phyloP scores from a whole-genome alignment of 2,329 filamentous ascomycete genomes.

The Claviceps lovelessii region DNA sequence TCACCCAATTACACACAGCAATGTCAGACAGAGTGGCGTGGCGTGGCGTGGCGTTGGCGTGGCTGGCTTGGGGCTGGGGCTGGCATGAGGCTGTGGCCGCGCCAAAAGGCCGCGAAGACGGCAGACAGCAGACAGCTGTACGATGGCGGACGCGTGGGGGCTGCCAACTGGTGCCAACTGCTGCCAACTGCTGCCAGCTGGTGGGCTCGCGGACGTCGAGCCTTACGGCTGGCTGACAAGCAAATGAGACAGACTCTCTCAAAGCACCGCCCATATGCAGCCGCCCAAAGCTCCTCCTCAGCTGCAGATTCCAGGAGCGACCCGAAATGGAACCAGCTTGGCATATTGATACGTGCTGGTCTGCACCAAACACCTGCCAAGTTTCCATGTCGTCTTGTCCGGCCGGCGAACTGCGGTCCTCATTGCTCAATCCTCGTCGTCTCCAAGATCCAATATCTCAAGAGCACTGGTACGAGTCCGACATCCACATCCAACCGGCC shows the following conservation, averaged over 20 bases:
- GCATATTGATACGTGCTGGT: not conserved
- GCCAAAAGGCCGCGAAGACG: constrained; percentile 2
- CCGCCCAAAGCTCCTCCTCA: not conserved
- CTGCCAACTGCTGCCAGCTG: not conserved
- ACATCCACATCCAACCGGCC: too few species aligned
- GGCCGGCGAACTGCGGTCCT: not conserved
- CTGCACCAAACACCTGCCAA: not conserved
- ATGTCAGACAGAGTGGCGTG: too few species aligned
- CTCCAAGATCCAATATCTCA: not conserved
- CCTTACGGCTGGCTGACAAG: not conserved
- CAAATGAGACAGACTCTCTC: not conserved
- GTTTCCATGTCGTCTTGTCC: not conserved
- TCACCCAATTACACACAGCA: not conserved
- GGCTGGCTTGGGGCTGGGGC: too few species aligned
- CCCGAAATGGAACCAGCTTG: not conserved
- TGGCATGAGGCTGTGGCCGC: constrained; percentile 1
- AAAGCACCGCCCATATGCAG: not conserved
- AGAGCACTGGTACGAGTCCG: not conserved
- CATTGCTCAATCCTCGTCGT: not conserved
- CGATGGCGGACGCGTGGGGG: too few species aligned
- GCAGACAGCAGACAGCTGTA: not conserved
- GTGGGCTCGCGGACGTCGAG: not conserved
- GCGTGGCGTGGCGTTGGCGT: not conserved
- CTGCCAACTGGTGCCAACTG: too few species aligned
- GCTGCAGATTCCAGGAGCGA: not conserved